These are phyloP conservation scores for Lineolata rhizophorae DNA, from an alignment of 495 filamentous ascomycete genomes.

Conservation along the genomic window DNA sequence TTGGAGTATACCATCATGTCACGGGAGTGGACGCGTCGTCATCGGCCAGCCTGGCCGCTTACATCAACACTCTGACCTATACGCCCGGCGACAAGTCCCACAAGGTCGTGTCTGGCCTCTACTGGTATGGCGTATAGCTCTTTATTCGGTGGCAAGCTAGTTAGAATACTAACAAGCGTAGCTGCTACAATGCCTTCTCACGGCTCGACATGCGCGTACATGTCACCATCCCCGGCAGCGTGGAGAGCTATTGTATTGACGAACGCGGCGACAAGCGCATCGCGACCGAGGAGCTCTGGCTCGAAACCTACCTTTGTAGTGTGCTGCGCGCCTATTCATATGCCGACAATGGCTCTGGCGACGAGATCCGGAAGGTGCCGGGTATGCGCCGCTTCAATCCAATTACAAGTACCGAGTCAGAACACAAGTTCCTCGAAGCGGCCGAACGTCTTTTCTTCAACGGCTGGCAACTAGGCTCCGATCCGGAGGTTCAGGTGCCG, in stretches of 20 bases:
- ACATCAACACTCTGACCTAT: constrained; percentile 93
- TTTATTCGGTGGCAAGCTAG: background rate
- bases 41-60: constrained; percentile 87
- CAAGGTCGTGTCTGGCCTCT: constrained; percentile 82
- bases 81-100: constrained; percentile 63
- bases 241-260: constrained; percentile 91
- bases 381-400: constrained; percentile 92
- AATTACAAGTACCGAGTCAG: constrained; percentile 87
- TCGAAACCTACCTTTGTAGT: constrained; percentile 90
- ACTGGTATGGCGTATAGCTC: constrained; percentile 38
- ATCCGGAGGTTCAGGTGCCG: constrained; percentile 91
- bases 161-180: constrained; percentile 17
- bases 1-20: constrained; percentile 92
- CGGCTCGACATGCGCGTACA: constrained; percentile 95
- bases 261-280: constrained; percentile 85
- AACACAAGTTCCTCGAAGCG: constrained; percentile 89
- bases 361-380: constrained; percentile 80
- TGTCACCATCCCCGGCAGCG: constrained; percentile 82
- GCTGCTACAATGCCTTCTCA: constrained; percentile 99
- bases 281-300: constrained; percentile 80
- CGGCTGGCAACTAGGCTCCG: constrained; percentile 87
- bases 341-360: constrained; percentile 81
- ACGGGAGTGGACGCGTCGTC: constrained; percentile 94
- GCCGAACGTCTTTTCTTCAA: constrained; percentile 89
- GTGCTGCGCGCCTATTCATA: constrained; percentile 88